These are phyloP conservation scores for Microascus cirrosus DNA, from an alignment of 2,329 filamentous ascomycete genomes.

Conservation along the genomic window DNA sequence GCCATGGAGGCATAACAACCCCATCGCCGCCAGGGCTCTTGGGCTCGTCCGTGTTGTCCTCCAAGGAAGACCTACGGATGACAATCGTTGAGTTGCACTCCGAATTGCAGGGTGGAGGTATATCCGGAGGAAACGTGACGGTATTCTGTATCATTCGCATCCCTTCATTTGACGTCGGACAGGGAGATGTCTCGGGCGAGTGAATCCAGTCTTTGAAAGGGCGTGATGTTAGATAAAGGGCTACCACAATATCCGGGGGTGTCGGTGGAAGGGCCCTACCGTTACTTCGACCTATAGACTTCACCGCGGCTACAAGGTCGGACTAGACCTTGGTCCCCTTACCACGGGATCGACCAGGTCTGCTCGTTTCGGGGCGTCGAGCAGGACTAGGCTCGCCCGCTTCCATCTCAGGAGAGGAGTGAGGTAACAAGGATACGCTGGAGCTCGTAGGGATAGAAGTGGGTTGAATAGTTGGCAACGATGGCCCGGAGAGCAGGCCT, in stretches of 20 bases:
- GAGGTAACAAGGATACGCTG: not conserved
- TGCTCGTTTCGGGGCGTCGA: not conserved
- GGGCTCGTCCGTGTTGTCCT: not conserved
- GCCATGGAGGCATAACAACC: not conserved
- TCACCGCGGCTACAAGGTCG: slow-evolving; percentile 4
- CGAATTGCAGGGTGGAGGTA: not conserved
- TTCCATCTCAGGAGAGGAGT: not conserved
- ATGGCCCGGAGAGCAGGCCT: not conserved
- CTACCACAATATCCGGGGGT: not conserved
- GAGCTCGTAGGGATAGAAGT: not conserved
- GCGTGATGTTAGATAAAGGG: not conserved
- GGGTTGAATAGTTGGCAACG: not conserved
- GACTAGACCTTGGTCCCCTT: slow-evolving; percentile 5
- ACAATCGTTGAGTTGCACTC: slow-evolving; percentile 3
- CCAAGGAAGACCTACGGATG: slow-evolving; percentile 1
- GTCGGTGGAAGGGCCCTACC: not conserved
- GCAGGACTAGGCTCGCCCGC: not conserved
- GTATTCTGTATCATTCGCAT: not conserved
- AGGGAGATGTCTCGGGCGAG: not conserved
- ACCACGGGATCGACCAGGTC: not conserved
- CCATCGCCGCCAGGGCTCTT: not conserved
- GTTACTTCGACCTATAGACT: slow-evolving; percentile 5
- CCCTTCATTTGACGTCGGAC: not conserved
- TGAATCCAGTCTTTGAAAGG: not conserved
- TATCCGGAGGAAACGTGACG: not conserved